Evolutionary conservation across 1,284 basidiomycete species (phyloP), one percentile per base, ranked within the genome.

Genomic region (Microbotryum saponariae): DNA sequence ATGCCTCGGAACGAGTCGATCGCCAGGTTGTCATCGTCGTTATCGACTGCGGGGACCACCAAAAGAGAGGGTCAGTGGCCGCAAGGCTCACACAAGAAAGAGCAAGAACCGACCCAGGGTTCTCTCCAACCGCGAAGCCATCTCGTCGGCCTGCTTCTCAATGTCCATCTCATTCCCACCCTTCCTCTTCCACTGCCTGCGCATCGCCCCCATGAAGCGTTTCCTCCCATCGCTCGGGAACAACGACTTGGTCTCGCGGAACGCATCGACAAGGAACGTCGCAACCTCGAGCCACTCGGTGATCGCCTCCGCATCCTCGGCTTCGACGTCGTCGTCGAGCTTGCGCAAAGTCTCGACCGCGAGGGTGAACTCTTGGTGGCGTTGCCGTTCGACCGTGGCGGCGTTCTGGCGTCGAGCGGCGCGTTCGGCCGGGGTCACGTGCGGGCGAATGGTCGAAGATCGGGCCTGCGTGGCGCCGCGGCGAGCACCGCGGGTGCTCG

Each of bases 191-290:
- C 61, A 33, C 0, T 42, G 33, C 53, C 58, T 56, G 37, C 33
- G 29, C 51, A 37, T 18, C 18, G 78, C 71, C 3, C 76, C 77
- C 66, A 73, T 63, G 23, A 67, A 71, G 46, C 66, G 69, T 48
- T 62, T 69, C 52, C 60, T 67, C 45, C 47, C 77, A 48, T 85
- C 85, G 9, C 85, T 85, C 65, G 86, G 80, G 72, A 94, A 97
- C 66, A 97, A 74, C 63, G 84, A 83, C 69, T 85, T 82, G 12
- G 91, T 92, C 76, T 90, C 84, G 53, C 92, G 80, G 77, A 92
- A 97, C 71, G 84, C 85, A 67, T 96, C 91, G 18, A 96, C 81
- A 54, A 97, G 79, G 62, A 84, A 87, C 68, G 89, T 87, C 0
- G 91, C 90, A 69, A 90, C 84, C 31, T 86, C 74, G 64, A 96